Base-by-base conservation (phyloP, 108 stramenopile species). In the Thalassiosira profunda region DNA sequence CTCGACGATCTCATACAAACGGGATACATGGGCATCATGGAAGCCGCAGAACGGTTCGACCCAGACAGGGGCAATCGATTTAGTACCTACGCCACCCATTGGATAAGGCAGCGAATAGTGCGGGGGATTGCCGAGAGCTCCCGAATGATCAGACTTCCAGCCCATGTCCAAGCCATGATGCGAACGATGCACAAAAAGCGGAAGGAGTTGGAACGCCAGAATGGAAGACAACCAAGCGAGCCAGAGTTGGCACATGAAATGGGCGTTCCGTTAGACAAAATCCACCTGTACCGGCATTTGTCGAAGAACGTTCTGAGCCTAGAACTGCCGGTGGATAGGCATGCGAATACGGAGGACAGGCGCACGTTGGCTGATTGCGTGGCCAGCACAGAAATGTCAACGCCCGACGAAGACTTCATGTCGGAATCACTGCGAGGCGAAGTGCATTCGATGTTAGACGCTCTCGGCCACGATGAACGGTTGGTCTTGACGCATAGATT, bases 11-110 rank as follows among this genome's bases (percentile, higher is more conserved):
- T 97, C 30, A 79, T 97, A 12, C 97, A 97, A 72, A 97, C 97
- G 79, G 98, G 98, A 10, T 83, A 89, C 44, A 61, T 97, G 20
- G 98, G 98, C 5, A 75, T 97, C 15, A 88, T 96, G 86, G 80
- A 93, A 63, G 97, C 98, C 25, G 95, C 93, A 6, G 98, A 97
- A 63, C 86, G 94, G 55, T 98, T 91, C 67, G 94, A 97, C 62
- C 92, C 95, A 1, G 72, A 71, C 28, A 76, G 85, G 14, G 96
- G 96, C 9, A 86, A 83, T 52, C 81, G 90, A 35, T 97, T 98
- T 67, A 82, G 79, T 25, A 98, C 98, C 6, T 98, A 98, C 78
- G 96, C 95, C 0, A 83, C 91, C 20, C 97, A 85, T 66, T 98
- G 98, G 98, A 84, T 98, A 15, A 76, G 88, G 40, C 98, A 98